Evolutionary conservation across 257 asterid species (phyloP).

Genomic region (Nicotiana tabacum): DNA sequence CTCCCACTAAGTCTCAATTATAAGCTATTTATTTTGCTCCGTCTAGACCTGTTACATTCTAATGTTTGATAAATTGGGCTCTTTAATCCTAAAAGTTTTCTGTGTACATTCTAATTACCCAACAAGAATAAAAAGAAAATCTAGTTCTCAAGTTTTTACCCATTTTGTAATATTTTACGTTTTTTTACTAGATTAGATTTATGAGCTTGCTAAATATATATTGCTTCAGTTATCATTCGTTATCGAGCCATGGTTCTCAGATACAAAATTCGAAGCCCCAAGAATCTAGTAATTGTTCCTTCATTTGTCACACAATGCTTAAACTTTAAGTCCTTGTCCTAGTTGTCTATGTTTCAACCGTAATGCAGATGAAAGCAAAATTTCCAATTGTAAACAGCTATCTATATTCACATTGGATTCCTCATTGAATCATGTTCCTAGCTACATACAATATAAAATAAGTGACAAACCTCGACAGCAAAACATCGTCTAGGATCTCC

Average conservation of each 20-base stretch:
- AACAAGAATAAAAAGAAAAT: background rate
- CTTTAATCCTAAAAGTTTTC: background rate
- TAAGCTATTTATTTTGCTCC: background rate
- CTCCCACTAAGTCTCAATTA: background rate
- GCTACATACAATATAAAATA: background rate
- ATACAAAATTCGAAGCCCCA: background rate
- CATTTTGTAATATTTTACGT: background rate
- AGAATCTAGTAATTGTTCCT: background rate
- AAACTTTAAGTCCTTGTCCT: background rate
- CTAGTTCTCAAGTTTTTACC: background rate
- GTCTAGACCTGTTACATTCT: no score
- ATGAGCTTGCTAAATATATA: background rate
- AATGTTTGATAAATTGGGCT: no score
- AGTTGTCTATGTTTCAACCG: background rate
- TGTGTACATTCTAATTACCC: background rate
- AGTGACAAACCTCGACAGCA: background rate
- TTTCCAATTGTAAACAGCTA: background rate
- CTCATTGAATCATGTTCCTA: background rate
- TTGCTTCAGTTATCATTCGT: background rate
- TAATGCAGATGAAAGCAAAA: background rate
- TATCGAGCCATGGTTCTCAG: background rate
- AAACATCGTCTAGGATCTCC: conserved; percentile 1
- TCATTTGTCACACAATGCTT: background rate
- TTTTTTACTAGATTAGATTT: background rate
- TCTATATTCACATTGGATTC: background rate